A percentile compares a stretch with the other conserved stretches of the same genome.
These are phyloP conservation scores for Dittrichia graveolens DNA, from an alignment of 129 eudicot genomes.

Conservation along the genomic window DNA sequence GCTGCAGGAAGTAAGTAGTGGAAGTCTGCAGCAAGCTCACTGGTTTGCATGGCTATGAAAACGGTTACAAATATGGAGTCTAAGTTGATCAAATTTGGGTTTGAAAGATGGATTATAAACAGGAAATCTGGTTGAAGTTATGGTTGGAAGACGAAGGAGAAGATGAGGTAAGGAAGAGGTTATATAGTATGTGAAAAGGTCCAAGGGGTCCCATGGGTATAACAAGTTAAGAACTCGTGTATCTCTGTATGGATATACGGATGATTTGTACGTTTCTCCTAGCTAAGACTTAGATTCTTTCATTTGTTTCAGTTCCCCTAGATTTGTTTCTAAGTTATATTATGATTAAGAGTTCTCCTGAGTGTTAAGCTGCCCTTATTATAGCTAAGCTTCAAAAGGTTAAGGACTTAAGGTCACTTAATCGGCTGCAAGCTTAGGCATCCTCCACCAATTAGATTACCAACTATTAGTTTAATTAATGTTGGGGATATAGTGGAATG, in stretches of 20 bases:
- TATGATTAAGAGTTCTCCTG: slow-evolving; percentile 11
- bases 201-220: slow-evolving; percentile 45
- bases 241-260: slow-evolving; percentile 20
- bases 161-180: slow-evolving; percentile 44
- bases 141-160: slow-evolving; percentile 56
- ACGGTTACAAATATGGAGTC: background rate
- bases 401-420: slow-evolving; percentile 11
- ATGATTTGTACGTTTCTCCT: background rate
- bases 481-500: background rate
- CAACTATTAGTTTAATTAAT: slow-evolving; percentile 4
- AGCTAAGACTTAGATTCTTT: background rate
- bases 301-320: background rate
- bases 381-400: too few relatives aligned
- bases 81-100: slow-evolving; percentile 18
- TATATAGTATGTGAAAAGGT: slow-evolving; percentile 74
- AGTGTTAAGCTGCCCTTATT: too few relatives aligned
- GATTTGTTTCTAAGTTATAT: slow-evolving; percentile 15
- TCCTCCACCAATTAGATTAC: slow-evolving; percentile 10
- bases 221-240: slow-evolving; percentile 25
- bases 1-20: slow-evolving; percentile 58
- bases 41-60: slow-evolving; percentile 68
- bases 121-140: slow-evolving; percentile 30
- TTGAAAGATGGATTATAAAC: background rate
- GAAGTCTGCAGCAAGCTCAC: slow-evolving; percentile 51
- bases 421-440: slow-evolving; percentile 19